phyloP scores from a whole-genome alignment of 2,329 filamentous ascomycete species.

The Kalaharituber pfeilii region DNA sequence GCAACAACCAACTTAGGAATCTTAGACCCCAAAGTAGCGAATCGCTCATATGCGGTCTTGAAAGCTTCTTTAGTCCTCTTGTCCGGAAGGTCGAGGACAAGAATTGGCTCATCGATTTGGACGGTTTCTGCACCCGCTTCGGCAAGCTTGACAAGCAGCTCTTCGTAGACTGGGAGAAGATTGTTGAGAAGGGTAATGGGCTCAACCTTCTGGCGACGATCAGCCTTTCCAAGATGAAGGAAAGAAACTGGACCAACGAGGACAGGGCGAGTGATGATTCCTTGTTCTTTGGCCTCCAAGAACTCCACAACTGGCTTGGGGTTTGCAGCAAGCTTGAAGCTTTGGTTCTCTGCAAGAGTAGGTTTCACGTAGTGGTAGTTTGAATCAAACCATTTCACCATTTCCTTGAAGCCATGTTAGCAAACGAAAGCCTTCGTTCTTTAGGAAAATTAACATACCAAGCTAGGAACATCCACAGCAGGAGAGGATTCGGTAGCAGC shows the following conservation, averaged over 20 bases:
- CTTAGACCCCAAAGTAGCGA: constrained; percentile 56
- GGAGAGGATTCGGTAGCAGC: constrained; percentile 36
- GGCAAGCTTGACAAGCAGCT: constrained; percentile 88
- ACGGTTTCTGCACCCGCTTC: constrained; percentile 87
- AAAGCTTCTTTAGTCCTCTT: constrained; percentile 81
- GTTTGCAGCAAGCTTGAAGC: constrained; percentile 69
- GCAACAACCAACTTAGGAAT: constrained; percentile 79
- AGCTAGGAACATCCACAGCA: constrained; percentile 66
- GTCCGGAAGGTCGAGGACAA: constrained; percentile 80
- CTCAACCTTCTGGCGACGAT: constrained; percentile 81
- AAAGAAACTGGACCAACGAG: constrained; percentile 92
- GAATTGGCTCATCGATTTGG: constrained; percentile 94
- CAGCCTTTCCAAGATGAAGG: constrained; percentile 93
- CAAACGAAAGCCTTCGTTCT: constrained; percentile 4
- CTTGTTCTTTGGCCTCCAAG: constrained; percentile 94
- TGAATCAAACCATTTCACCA: constrained; percentile 99
- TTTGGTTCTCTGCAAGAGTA: constrained; percentile 90
- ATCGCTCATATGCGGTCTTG: constrained; percentile 91
- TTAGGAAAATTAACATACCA: constrained; percentile 34
- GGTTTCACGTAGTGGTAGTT: constrained; percentile 99
- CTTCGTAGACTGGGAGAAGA: constrained; percentile 83
- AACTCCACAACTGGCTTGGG: constrained; percentile 93
- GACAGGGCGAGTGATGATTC: constrained; percentile 82
- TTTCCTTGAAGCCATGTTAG: constrained; percentile 44
- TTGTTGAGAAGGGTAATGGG: constrained; percentile 88